These are phyloP conservation scores for Strigomonas culicis DNA, from an alignment of 208 protist species.

Conservation along the genomic window DNA sequence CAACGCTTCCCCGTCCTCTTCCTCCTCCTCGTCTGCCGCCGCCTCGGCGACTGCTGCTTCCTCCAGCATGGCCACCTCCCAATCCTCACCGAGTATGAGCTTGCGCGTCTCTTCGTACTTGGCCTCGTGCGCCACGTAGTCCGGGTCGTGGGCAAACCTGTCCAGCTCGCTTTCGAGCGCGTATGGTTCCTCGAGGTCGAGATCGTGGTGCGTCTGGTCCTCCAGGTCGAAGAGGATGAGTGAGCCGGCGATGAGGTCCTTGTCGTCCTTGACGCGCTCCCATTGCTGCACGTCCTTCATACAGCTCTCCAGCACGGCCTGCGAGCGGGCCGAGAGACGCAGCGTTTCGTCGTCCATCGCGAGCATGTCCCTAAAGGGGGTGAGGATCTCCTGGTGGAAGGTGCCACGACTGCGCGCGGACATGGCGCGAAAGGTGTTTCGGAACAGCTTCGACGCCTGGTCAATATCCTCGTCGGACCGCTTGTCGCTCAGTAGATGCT, in stretches of 20 bases:
- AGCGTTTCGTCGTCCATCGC: constrained; percentile 91
- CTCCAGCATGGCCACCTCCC: constrained; percentile 75
- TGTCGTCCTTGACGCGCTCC: constrained; percentile 80
- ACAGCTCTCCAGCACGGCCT: constrained; percentile 97
- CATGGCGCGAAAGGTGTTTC: constrained; percentile 72
- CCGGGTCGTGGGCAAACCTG: constrained; percentile 90
- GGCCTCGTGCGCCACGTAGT: constrained; percentile 94
- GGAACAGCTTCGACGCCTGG: constrained; percentile 81
- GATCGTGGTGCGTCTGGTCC: constrained; percentile 95
- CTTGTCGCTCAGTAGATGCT: constrained; percentile 67
- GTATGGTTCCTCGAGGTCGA: constrained; percentile 92
- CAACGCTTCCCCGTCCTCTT: constrained; percentile 2
- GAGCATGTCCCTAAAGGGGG: constrained; percentile 73
- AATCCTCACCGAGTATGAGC: constrained; percentile 92
- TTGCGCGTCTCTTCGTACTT: constrained; percentile 89
- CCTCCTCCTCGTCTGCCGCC: constrained; percentile 31
- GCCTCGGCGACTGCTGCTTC: constrained; percentile 49
- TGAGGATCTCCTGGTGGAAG: constrained; percentile 74
- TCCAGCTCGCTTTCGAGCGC: constrained; percentile 87
- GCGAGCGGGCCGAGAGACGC: constrained; percentile 90
- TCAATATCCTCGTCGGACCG: constrained; percentile 94
- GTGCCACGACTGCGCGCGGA: constrained; percentile 38
- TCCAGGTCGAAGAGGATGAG: constrained; percentile 93
- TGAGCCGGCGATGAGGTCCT: constrained; percentile 65
- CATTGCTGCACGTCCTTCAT: constrained; percentile 88